Evolutionary conservation across 805 yeast genomes (phyloP), one percentile per base, ranked within the genome.

Genomic region (Kodamaea lidongshanica): DNA sequence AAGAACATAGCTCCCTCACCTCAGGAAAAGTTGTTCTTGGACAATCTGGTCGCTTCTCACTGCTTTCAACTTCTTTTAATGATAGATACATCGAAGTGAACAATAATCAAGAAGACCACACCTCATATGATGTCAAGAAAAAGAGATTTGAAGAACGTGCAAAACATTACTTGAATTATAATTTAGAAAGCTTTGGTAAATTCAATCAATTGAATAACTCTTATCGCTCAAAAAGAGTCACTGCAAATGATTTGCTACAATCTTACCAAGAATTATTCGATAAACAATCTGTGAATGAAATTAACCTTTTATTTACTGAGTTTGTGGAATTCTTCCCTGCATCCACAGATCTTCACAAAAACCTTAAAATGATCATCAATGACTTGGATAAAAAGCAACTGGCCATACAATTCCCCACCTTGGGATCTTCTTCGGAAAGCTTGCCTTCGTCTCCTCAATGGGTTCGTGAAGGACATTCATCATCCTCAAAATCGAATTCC

Each of bases 81-180:
- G 38, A 50, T 55, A 12, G 42, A 12, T 43, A 40, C 18, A 32
- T 32, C 32, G 38, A 29, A 39, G 30, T 24, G 47, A 40, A 40
- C 23, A 38, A 27, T 25, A 48, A 44, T 7, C 52, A 45, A 13
- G 61, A 56, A 15, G 47, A 44, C 17, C 42, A 42, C n/a, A 73
- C 68, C 32, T 54, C 74, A 1, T 52, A 56, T 7, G 74, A 69
- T 18, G 55, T 65, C 23, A 81, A 74, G 42, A 68, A 61, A 38
- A 57, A 67, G 48, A 68, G 95, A 42, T 65, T 86, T 16, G 89
- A 82, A 39, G 94, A 85, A 50, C 66, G 95, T 47, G 95, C 95
- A 1, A 77, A 79, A 49, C 87, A 82, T 51, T 83, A 85, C 49
- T 56, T 83, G 30, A 66, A 73, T 30, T 75, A 79, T 41, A 65